phyloP scores from a whole-genome alignment of 1,284 basidiomycete genomes.

The Ceratobasidium sp. region DNA sequence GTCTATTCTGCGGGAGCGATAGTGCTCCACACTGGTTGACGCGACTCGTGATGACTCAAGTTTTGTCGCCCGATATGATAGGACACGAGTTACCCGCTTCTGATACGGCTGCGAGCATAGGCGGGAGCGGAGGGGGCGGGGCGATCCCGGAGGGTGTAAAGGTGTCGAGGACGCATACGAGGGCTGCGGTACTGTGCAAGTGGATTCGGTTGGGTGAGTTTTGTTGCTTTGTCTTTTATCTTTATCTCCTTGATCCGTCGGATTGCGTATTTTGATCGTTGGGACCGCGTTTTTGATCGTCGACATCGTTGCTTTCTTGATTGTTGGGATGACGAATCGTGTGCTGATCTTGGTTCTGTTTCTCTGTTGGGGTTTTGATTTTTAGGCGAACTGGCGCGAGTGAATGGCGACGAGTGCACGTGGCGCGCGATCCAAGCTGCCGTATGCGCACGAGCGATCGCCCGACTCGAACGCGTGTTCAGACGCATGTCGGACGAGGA shows the following conservation, averaged over 20 bases:
- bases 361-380: constrained; percentile 57
- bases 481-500: constrained; percentile 74
- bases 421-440: constrained; percentile 79
- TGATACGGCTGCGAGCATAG: constrained; percentile 26
- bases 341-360: constrained; percentile 2
- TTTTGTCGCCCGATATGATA: constrained; percentile 58
- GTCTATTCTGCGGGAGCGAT: constrained; percentile 73
- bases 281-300: too few relatives aligned
- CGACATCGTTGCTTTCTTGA: too few relatives aligned
- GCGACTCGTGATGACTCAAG: constrained; percentile 74
- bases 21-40: constrained; percentile 84
- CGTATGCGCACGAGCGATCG: constrained; percentile 77
- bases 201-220: constrained; percentile 66
- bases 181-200: constrained; percentile 76
- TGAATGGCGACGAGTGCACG: constrained; percentile 78
- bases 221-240: not conserved
- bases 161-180: constrained; percentile 66
- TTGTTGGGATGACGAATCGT: not conserved
- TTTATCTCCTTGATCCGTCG: too few relatives aligned
- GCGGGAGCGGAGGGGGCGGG: not conserved
- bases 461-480: constrained; percentile 82
- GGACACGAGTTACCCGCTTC: constrained; percentile 32
- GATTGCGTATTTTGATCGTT: constrained; percentile 11
- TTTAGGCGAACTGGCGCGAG: constrained; percentile 77
- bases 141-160: constrained; percentile 33